These are phyloP conservation scores for Mycena olivaceomarginata DNA, from an alignment of 768 basidiomycete species.

Conservation along the genomic window DNA sequence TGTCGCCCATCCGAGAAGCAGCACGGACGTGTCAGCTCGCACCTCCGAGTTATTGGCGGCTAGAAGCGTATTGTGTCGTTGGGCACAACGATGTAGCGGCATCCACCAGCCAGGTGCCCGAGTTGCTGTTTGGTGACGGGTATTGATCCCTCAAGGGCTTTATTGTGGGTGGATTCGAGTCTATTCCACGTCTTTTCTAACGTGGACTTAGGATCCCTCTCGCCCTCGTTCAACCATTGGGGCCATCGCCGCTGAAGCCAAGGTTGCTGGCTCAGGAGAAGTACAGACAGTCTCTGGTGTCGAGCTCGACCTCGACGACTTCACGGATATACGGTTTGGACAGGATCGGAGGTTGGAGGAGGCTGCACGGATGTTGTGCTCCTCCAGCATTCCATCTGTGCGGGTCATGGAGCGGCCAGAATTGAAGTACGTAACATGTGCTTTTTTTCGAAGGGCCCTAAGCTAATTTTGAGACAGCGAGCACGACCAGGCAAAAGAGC, in stretches of 20 bases:
- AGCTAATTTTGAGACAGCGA: constrained; percentile 71
- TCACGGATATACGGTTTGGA: constrained; percentile 91
- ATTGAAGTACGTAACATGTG: constrained; percentile 70
- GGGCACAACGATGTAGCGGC: constrained; percentile 87
- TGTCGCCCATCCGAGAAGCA: constrained; percentile 89
- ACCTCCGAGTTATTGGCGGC: constrained; percentile 85
- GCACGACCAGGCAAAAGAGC: constrained; percentile 90
- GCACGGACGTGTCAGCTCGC: constrained; percentile 87
- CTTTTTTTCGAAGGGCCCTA: neutral
- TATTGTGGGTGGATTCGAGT: constrained; percentile 62
- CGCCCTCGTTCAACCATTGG: constrained; percentile 71
- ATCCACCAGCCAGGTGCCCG: constrained; percentile 68
- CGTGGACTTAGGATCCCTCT: constrained; percentile 65
- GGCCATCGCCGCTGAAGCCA: constrained; percentile 70
- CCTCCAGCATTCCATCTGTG: constrained; percentile 81
- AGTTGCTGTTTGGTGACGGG: constrained; percentile 68
- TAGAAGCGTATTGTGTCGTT: constrained; percentile 80
- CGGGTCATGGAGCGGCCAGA: constrained; percentile 81
- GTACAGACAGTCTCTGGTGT: constrained; percentile 79
- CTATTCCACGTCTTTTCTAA: constrained; percentile 25
- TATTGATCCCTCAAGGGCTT: constrained; percentile 76
- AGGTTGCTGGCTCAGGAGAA: constrained; percentile 71
- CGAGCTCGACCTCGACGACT: constrained; percentile 82
- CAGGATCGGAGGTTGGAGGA: constrained; percentile 94
- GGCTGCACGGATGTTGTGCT: constrained; percentile 93